These are phyloP conservation scores for Eimeria zaria DNA, from an alignment of 169 alveolate genomes.

Conservation along the genomic window DNA sequence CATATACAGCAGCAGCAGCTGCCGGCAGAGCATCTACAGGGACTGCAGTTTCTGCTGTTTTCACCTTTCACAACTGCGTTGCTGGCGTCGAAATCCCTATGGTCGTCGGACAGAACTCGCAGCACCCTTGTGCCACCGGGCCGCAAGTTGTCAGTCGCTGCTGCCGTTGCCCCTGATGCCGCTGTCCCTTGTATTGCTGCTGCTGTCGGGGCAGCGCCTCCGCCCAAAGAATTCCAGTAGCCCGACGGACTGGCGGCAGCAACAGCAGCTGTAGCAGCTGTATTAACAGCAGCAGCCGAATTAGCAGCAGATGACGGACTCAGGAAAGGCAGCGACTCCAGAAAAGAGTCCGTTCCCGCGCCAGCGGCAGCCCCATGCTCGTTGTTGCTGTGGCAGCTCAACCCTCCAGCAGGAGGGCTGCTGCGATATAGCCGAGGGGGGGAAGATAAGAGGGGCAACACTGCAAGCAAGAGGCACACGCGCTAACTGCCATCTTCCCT, in stretches of 20 bases:
- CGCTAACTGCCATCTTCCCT: neutral
- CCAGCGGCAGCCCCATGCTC: conserved; percentile 16
- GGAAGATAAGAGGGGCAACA: neutral
- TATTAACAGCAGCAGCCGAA: neutral
- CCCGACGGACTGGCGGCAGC: neutral
- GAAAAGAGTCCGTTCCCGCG: neutral
- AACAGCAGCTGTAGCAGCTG: conserved; percentile 3
- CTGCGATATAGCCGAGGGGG: neutral
- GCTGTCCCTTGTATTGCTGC: conserved; percentile 6
- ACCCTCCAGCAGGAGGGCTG: conserved; percentile 5
- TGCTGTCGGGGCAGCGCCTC: neutral
- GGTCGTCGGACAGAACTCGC: neutral
- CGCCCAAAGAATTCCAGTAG: neutral
- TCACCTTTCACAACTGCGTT: neutral
- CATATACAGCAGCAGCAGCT: neutral
- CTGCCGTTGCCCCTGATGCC: conserved; percentile 48
- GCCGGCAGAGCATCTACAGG: neutral
- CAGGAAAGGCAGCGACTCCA: neutral
- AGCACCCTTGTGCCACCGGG: neutral
- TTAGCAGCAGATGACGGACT: neutral
- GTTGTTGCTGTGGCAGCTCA: conserved; percentile 6
- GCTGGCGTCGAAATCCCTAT: neutral
- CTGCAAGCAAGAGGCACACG: neutral
- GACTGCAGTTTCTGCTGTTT: neutral
- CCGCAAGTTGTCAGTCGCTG: neutral